Percentiles rank a stretch among this genome's conserved stretches.
These are phyloP conservation scores for Chaetomium cochliodes DNA, from an alignment of 495 filamentous ascomycete genomes.

Conservation along the genomic window DNA sequence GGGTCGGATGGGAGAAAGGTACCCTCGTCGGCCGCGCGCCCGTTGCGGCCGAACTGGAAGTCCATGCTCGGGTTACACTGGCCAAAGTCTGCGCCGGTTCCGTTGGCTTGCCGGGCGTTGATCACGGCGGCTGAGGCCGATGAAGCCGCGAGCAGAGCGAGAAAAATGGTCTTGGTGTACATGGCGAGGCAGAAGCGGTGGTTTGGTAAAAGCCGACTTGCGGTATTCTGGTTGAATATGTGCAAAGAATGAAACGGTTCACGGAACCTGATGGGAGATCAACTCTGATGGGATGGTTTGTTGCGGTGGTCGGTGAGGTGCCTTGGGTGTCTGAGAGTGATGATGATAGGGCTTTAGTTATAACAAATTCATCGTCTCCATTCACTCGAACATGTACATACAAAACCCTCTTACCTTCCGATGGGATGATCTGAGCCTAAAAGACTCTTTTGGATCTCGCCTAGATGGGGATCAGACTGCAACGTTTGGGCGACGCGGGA, in stretches of 20 bases:
- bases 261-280: constrained; percentile 33
- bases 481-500: neutral
- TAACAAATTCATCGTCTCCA: neutral
- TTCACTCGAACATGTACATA: no score
- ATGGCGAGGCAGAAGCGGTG: constrained; percentile 18
- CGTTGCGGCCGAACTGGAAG: constrained; percentile 53
- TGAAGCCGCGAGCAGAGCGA: constrained; percentile 33
- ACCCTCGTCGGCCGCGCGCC: constrained; percentile 27
- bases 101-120: constrained; percentile 34
- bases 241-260: constrained; percentile 23
- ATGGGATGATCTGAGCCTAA: neutral
- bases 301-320: neutral
- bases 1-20: constrained; percentile 53
- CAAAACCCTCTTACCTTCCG: neutral
- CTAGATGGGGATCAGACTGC: neutral
- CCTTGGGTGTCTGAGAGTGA: neutral
- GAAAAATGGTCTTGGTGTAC: constrained; percentile 35
- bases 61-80: constrained; percentile 56
- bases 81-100: constrained; percentile 50
- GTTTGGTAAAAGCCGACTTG: constrained; percentile 33
- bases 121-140: constrained; percentile 33
- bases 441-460: neutral
- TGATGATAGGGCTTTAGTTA: neutral
- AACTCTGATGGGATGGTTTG: constrained; percentile 32
- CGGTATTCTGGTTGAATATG: constrained; percentile 26